phyloP scores from a whole-genome alignment of 805 yeast genomes.

The Hyphopichia homilentoma region DNA sequence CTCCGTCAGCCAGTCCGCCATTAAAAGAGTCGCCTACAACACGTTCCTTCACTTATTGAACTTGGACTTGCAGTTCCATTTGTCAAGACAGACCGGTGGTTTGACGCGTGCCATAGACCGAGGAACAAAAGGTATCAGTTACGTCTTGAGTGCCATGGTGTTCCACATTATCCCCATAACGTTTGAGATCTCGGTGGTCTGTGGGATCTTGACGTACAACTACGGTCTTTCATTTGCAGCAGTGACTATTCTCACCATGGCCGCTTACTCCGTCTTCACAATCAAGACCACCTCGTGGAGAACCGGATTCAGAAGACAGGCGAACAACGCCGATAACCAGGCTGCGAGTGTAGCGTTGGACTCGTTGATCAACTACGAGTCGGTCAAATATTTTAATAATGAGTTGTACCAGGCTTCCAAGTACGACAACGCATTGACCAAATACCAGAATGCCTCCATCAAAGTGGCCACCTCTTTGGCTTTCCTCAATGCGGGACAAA shows the following conservation, averaged over 20 bases:
- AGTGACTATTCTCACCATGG: slow-evolving; percentile 83
- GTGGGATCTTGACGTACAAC: slow-evolving; percentile 90
- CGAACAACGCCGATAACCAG: slow-evolving; percentile 85
- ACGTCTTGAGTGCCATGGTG: slow-evolving; percentile 93
- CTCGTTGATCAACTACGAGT: slow-evolving; percentile 89
- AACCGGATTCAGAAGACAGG: slow-evolving; percentile 83
- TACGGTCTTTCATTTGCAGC: slow-evolving; percentile 88
- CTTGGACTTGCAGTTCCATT: slow-evolving; percentile 85
- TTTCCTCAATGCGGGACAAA: slow-evolving; percentile 75
- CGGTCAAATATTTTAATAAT: slow-evolving; percentile 92
- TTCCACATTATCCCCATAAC: slow-evolving; percentile 92
- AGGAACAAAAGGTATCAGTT: slow-evolving; percentile 96
- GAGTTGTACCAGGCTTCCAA: slow-evolving; percentile 76
- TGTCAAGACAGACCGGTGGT: slow-evolving; percentile 93
- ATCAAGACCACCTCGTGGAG: slow-evolving; percentile 95
- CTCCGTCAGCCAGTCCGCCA: slow-evolving; percentile 91
- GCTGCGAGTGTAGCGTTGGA: slow-evolving; percentile 96
- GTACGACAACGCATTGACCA: slow-evolving; percentile 69
- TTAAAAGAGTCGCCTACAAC: slow-evolving; percentile 81
- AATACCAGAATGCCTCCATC: slow-evolving; percentile 71
- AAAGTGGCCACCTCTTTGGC: slow-evolving; percentile 85
- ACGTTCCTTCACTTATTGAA: slow-evolving; percentile 81
- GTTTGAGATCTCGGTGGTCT: slow-evolving; percentile 87
- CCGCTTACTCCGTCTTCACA: slow-evolving; percentile 83
- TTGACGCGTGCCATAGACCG: slow-evolving; percentile 94